Percentiles rank a stretch among this genome's conserved stretches.
These are phyloP conservation scores for Crucihimalaya himalaica DNA, from an alignment of 345 rosid genomes.

Conservation along the genomic window DNA sequence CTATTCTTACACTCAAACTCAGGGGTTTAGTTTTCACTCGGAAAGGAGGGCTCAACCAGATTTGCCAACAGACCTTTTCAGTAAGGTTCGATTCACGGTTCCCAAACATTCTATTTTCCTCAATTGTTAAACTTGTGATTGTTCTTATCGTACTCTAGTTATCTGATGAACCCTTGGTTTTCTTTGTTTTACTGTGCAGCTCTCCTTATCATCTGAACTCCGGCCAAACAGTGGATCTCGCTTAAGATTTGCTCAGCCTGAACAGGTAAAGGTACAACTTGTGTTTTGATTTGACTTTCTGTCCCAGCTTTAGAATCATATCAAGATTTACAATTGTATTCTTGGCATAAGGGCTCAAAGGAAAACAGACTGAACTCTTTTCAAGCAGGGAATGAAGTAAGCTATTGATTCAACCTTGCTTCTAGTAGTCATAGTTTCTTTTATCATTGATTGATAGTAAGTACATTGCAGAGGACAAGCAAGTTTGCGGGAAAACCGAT, in stretches of 20 bases:
- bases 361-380: constrained; percentile 68
- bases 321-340: constrained; percentile 36
- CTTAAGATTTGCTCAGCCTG: constrained; percentile 47
- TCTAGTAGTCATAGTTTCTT: background rate
- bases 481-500: constrained; percentile 40
- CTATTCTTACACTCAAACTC: constrained; percentile 27
- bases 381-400: constrained; percentile 68
- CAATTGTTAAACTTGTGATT: background rate
- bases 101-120: background rate
- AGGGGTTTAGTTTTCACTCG: constrained; percentile 69
- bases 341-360: constrained; percentile 77
- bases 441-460: background rate
- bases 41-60: constrained; percentile 58
- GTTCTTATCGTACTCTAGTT: background rate
- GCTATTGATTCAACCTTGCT: constrained; percentile 15
- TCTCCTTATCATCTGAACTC: constrained; percentile 62
- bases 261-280: constrained; percentile 53
- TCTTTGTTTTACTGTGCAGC: constrained; percentile 45
- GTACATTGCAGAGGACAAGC: constrained; percentile 42
- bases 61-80: constrained; percentile 76
- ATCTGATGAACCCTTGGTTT: background rate
- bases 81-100: constrained; percentile 58
- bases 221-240: constrained; percentile 54
- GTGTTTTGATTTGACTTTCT: constrained; percentile 5
- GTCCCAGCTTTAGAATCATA: constrained; percentile 22